Conservation (phyloP, 345 rosid genomes). For the Bruguiera parviflora region DNA sequence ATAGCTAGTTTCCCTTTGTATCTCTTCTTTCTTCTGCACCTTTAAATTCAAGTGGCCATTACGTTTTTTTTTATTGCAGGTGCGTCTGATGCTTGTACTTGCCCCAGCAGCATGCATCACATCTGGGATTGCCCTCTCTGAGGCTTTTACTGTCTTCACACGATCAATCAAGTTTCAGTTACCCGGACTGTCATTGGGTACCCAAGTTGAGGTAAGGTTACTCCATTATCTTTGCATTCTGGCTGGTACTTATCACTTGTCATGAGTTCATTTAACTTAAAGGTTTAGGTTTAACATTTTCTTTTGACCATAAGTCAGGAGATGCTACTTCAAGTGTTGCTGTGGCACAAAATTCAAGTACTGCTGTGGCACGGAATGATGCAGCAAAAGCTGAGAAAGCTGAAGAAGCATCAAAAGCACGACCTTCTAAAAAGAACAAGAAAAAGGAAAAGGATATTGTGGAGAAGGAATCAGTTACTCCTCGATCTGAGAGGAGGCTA, state of each 20-base stretch:
- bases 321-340: slow-evolving; percentile 41
- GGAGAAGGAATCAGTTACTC: slow-evolving; percentile 43
- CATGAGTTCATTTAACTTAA: slow-evolving; percentile 13
- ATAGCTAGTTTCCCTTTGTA: background rate
- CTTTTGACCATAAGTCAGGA: slow-evolving; percentile 55
- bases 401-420: slow-evolving; percentile 50
- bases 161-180: slow-evolving; percentile 88
- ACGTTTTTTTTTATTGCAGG: slow-evolving; percentile 45
- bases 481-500: slow-evolving; percentile 61
- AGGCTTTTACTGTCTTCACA: slow-evolving; percentile 90
- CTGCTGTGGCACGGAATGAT: slow-evolving; percentile 36
- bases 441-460: slow-evolving; percentile 61
- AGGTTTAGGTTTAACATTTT: slow-evolving; percentile 22
- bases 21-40: background rate
- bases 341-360: slow-evolving; percentile 34
- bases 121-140: slow-evolving; percentile 98
- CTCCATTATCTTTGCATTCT: slow-evolving; percentile 13
- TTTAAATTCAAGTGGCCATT: background rate
- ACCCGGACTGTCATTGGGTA: slow-evolving; percentile 37
- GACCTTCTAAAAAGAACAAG: slow-evolving; percentile 59
- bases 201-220: slow-evolving; percentile 55
- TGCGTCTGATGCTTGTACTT: slow-evolving; percentile 97
- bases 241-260: slow-evolving; percentile 11
- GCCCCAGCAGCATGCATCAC: slow-evolving; percentile 99
- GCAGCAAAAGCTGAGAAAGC: slow-evolving; percentile 43